Evolutionary conservation across 2,329 filamentous ascomycete species (phyloP), one percentile per base, ranked within the genome.

Genomic region (Coniochaeta prunicola): DNA sequence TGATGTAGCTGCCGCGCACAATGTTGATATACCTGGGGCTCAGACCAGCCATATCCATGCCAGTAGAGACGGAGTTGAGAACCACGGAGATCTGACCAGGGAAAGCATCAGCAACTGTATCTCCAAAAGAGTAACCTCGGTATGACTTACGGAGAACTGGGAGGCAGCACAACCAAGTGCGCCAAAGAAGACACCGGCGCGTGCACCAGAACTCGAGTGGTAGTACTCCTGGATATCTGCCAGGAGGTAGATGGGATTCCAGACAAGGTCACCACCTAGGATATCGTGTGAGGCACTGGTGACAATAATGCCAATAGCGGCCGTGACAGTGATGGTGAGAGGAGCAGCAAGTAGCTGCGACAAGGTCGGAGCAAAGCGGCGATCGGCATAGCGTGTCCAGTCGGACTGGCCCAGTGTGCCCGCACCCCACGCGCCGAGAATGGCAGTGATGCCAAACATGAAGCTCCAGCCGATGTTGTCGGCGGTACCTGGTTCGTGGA

Each of bases 51-150:
- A 76, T 58, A 33, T 76, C 74, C 17, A 76, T 73, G 1, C 74
- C 74, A 58, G 57, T 73, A 0, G 76, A 76, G 62, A 81, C 74
- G 1, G 74, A 73, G 63, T 83, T 83, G 30, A 58, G 45, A 15
- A 58, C 57, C 8, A 58, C 57, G 19, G 57, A 58, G 45, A 58
- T 58, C 57, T 58, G 13, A 24, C 8, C 30, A 38, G 33, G 17
- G 53, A 36, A 33, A 55, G 17, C 24, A 34, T 24, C 30, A 56
- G n/a, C 53, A 54, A 31, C 59, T 60, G 54, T 58, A 33, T 31
- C 2, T 15, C 24, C 19, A 30, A n/a, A 30, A 55, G 42, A 56
- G 17, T 45, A 34, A 33, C 45, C 12, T 28, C 45, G 2, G 45
- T 50, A 26, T 28, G 45, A 36, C 58, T 33, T 59, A 67, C 66